Conservation (phyloP, 495 filamentous ascomycete species). For the Neurospora sp. region DNA sequence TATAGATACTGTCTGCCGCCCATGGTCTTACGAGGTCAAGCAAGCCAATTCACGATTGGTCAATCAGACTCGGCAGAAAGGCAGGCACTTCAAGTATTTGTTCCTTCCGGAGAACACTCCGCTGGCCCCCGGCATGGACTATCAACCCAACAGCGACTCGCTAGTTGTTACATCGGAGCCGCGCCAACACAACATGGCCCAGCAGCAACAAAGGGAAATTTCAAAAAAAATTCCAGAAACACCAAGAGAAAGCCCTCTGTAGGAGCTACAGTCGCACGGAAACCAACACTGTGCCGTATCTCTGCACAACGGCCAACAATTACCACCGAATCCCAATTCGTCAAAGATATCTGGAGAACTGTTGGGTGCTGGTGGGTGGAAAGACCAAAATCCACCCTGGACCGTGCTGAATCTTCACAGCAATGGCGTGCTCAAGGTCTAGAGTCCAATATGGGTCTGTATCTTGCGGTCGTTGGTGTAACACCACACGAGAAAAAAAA, state of each 20-base stretch:
- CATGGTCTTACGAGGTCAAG: not conserved
- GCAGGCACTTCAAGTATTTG: not conserved
- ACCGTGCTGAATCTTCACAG: not conserved
- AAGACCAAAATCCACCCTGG: not conserved
- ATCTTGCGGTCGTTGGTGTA: not conserved
- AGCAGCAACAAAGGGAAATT: not conserved
- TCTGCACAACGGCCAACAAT: not conserved
- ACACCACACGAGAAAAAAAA: not conserved
- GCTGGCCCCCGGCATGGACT: not conserved
- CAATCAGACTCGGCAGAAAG: not conserved
- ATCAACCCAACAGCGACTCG: not conserved
- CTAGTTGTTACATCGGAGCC: not conserved
- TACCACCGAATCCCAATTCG: not conserved
- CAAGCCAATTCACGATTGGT: not conserved
- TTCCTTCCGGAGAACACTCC: not conserved
- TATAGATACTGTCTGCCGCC: not conserved
- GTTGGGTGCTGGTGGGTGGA: not conserved
- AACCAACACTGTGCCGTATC: not conserved
- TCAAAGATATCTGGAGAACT: not conserved
- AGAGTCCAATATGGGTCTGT: not conserved
- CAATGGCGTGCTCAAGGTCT: not conserved
- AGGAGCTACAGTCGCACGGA: not conserved
- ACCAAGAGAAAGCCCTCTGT: not conserved
- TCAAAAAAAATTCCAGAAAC: not conserved
- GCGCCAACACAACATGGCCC: not conserved